phyloP scores from a whole-genome alignment of 2,329 filamentous ascomycete species.

The Neonectria hederae region DNA sequence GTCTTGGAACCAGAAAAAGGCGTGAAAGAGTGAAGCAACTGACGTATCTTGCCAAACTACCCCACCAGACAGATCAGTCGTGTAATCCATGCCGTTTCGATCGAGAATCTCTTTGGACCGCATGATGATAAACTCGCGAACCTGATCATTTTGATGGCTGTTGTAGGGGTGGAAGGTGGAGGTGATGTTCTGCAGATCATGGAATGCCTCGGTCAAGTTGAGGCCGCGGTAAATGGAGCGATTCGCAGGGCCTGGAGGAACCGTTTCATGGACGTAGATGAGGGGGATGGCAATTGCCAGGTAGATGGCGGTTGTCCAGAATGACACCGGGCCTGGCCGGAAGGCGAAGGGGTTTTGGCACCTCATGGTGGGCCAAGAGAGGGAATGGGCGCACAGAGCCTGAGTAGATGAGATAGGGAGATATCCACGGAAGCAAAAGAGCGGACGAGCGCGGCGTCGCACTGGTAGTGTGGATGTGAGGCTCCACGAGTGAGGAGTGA shows the following conservation, averaged over 20 bases:
- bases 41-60: constrained; percentile 43
- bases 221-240: constrained; percentile 65
- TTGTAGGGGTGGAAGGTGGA: constrained; percentile 88
- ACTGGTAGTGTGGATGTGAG: not conserved
- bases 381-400: not conserved
- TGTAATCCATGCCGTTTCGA: constrained; percentile 64
- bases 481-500: constrained; percentile 9
- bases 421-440: constrained; percentile 2
- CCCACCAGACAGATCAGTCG: constrained; percentile 50
- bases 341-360: constrained; percentile 74
- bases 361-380: constrained; percentile 39
- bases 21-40: not conserved
- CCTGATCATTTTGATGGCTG: constrained; percentile 81
- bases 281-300: constrained; percentile 78
- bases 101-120: constrained; percentile 77
- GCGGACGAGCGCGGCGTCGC: constrained; percentile 7
- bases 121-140: constrained; percentile 78
- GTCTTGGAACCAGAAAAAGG: not conserved
- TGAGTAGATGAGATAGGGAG: not conserved
- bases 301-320: constrained; percentile 81
- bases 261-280: constrained; percentile 77
- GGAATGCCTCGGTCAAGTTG: constrained; percentile 87
- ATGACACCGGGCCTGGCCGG: constrained; percentile 80
- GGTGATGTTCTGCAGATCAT: constrained; percentile 80
- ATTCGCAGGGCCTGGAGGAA: constrained; percentile 71